These are phyloP conservation scores for Fusarium siculi DNA, from an alignment of 2,329 filamentous ascomycete species.

Conservation along the genomic window DNA sequence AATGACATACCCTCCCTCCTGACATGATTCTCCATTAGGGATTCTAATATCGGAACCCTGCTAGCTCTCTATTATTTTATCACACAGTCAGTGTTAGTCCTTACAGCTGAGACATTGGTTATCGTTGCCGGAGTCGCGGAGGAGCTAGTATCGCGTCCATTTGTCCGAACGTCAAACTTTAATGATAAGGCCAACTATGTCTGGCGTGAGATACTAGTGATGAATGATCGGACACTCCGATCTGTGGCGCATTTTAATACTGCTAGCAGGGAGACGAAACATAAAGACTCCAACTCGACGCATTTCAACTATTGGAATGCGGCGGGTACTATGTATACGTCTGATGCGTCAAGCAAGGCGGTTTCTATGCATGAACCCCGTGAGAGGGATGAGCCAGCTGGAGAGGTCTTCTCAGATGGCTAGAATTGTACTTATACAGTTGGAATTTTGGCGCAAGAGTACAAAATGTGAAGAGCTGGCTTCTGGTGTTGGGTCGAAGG, in stretches of 20 bases:
- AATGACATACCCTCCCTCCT: neutral
- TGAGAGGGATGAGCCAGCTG: rapidly evolving
- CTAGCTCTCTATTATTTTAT: slow-evolving; percentile 15
- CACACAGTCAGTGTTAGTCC: neutral
- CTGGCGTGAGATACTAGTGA: neutral
- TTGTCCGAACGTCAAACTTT: slow-evolving; percentile 16
- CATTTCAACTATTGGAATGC: neutral
- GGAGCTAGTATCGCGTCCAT: neutral
- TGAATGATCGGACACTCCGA: neutral
- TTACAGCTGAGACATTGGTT: neutral
- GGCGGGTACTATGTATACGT: neutral
- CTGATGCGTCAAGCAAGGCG: neutral
- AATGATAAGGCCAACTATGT: neutral
- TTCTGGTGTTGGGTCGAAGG: neutral
- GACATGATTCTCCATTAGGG: neutral
- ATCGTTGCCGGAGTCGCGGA: neutral
- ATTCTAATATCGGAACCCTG: neutral
- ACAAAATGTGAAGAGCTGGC: slow-evolving; percentile 16
- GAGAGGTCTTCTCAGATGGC: neutral
- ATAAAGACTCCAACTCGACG: neutral
- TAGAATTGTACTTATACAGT: slow-evolving; percentile 8
- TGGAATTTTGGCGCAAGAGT: neutral
- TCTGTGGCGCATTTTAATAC: neutral
- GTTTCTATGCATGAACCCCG: neutral
- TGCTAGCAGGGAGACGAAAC: neutral